These are phyloP conservation scores for Pyrenochaeta sp. DNA, from an alignment of 2,329 filamentous ascomycete genomes.

Conservation along the genomic window DNA sequence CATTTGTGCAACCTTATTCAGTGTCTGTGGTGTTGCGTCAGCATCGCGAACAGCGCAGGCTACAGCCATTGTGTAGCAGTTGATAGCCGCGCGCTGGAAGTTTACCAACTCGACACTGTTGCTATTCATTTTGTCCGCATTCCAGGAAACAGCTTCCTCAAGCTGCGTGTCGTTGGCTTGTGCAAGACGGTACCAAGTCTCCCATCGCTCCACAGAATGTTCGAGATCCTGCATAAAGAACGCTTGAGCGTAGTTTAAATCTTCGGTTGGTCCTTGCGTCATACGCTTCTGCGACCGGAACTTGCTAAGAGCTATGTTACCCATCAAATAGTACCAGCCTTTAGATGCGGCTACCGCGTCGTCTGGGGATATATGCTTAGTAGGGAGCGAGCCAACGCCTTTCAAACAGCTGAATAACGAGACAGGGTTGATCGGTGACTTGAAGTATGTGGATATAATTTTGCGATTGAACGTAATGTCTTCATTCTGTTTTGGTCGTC, in stretches of 20 bases:
- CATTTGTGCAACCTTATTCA: constrained; percentile 68
- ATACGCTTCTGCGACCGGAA: constrained; percentile 82
- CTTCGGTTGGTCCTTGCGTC: constrained; percentile 80
- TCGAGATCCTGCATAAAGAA: constrained; percentile 85
- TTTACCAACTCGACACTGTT: constrained; percentile 76
- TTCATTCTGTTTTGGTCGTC: constrained; percentile 76
- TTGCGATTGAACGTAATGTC: constrained; percentile 88
- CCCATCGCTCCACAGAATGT: constrained; percentile 83
- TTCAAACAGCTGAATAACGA: constrained; percentile 81
- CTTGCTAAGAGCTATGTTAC: constrained; percentile 86
- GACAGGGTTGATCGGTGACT: constrained; percentile 82
- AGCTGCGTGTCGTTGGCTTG: constrained; percentile 89
- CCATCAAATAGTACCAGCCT: constrained; percentile 92
- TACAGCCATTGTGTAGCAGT: constrained; percentile 77
- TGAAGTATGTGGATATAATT: constrained; percentile 81
- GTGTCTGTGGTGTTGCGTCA: constrained; percentile 62
- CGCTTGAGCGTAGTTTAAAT: constrained; percentile 80
- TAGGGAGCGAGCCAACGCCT: constrained; percentile 68
- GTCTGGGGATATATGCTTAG: constrained; percentile 65
- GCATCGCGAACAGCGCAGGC: constrained; percentile 67
- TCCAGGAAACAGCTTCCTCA: constrained; percentile 88
- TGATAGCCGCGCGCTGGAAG: constrained; percentile 81
- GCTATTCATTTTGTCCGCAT: constrained; percentile 89
- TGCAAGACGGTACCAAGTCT: constrained; percentile 87
- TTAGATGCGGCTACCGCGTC: constrained; percentile 75